These are phyloP conservation scores for Cadophora sp. DNA, from an alignment of 2,329 filamentous ascomycete genomes.

Conservation along the genomic window DNA sequence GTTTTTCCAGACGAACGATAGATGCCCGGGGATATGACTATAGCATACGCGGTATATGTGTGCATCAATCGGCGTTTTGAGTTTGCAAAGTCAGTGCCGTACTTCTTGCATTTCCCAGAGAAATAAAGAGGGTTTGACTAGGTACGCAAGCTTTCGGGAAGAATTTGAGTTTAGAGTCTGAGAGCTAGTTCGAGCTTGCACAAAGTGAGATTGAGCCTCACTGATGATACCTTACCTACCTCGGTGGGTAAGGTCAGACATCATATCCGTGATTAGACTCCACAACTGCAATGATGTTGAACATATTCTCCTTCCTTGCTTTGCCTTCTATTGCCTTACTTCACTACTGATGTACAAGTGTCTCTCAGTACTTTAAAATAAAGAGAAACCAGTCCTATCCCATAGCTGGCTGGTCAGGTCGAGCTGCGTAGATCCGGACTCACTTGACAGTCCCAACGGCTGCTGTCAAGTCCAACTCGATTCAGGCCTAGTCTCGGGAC, in stretches of 20 bases:
- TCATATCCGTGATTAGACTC: too few relatives aligned
- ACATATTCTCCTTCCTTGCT: too few relatives aligned
- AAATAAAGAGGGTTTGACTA: not conserved
- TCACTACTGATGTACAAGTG: too few relatives aligned
- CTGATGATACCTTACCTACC: too few relatives aligned
- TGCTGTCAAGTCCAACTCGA: not conserved
- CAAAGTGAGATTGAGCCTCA: too few relatives aligned
- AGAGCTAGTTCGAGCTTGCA: not conserved
- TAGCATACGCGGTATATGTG: conserved; percentile 11
- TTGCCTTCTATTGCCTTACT: not conserved
- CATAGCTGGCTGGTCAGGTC: too few relatives aligned
- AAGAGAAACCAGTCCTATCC: too few relatives aligned
- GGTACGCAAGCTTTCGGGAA: not conserved
- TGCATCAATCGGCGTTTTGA: not conserved
- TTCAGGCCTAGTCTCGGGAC: conserved; percentile 7
- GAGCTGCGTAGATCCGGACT: too few relatives aligned
- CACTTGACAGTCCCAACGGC: not conserved
- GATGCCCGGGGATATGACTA: not conserved
- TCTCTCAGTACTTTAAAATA: too few relatives aligned
- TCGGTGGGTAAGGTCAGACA: too few relatives aligned
- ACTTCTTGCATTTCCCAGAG: not conserved
- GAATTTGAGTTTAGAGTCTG: not conserved
- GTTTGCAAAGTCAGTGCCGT: not conserved
- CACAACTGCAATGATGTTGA: too few relatives aligned
- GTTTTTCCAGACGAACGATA: conserved; percentile 4